Base-by-base conservation (phyloP, 495 filamentous ascomycete genomes). In the Endocarpon pusillum region DNA sequence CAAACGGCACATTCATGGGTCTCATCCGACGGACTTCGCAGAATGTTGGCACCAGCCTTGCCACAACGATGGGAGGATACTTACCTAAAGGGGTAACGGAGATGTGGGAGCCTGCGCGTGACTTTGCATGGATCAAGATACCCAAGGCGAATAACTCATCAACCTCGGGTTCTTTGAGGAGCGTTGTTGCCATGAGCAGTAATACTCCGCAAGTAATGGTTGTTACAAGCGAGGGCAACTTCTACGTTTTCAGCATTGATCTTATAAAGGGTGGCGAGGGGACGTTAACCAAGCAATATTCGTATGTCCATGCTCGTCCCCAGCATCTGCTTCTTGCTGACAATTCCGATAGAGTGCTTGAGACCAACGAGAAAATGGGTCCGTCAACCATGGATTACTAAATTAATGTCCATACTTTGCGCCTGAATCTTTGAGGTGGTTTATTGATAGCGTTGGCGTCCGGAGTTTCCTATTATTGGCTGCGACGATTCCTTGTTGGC, bases 21-120 rank as follows among this genome's bases (percentile, higher is more conserved):
- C 85, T 96, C 60, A 70, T 97, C 7, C 73, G 89, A n/a, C 73
- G 89, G n/a, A 91, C 87, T 3, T 96, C 89, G 4, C 91, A 96
- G 49, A 80, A 82, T 39, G 83, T 94, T 45, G 80, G 84, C n/a
- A 85, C 80, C 37, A 78, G 72, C 15, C 76, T 96, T 36, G 91
- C 81, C 17, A 81, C 82, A 6, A 80, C 76, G 19, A 78, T 93
- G 12, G 87, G 84, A 3, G 81, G 82, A 0, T 97, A 97, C 45
- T 65, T 97, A 5, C 89, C 89, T 1, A 76, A 73, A 45, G 78
- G 84, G 0, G 85, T 97, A 3, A 84, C 84, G 16, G 84, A 96
- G 55, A 94, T 96, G 69, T 94, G 82, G 83, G 91, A 97, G 47
- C 89, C 89, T 10, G 66, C 80, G 28, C 70, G 89, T 30, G 91